phyloP scores from a whole-genome alignment of 768 basidiomycete genomes.

The Trametes coccinea region DNA sequence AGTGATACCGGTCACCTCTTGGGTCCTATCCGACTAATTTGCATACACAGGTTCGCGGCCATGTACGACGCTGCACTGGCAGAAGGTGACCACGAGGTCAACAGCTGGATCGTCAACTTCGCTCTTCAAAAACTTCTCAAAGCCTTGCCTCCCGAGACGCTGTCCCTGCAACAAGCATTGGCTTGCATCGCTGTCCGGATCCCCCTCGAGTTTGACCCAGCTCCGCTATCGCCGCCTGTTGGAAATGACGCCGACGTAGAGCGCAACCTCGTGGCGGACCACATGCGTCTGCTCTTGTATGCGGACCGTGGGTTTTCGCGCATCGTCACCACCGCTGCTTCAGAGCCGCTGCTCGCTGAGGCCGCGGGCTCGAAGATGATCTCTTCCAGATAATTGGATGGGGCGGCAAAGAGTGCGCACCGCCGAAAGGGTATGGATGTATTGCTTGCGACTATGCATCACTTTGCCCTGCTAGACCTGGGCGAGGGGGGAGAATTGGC shows the following conservation, averaged over 20 bases:
- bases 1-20: conserved; percentile 7
- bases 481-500: conserved; percentile 31
- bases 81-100: conserved; percentile 4
- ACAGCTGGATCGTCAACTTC: conserved; percentile 9
- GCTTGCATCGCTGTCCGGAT: conserved; percentile 26
- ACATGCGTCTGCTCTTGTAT: conserved; percentile 34
- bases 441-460: neutral
- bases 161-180: neutral
- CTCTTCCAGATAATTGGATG: neutral
- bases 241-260: conserved; percentile 10
- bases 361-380: conserved; percentile 26
- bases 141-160: neutral
- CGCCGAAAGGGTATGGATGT: neutral
- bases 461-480: conserved; percentile 20
- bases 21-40: neutral
- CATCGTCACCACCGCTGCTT: conserved; percentile 27
- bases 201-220: conserved; percentile 29
- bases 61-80: conserved; percentile 11
- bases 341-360: conserved; percentile 34
- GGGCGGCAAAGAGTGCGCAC: neutral
- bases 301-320: conserved; percentile 21
- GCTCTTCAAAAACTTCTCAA: conserved; percentile 8
- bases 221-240: neutral
- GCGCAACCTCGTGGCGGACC: conserved; percentile 32
- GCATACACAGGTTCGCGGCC: conserved; percentile 15